phyloP scores from a whole-genome alignment of 2,329 filamentous ascomycete species.

The Alternaria alternata region DNA sequence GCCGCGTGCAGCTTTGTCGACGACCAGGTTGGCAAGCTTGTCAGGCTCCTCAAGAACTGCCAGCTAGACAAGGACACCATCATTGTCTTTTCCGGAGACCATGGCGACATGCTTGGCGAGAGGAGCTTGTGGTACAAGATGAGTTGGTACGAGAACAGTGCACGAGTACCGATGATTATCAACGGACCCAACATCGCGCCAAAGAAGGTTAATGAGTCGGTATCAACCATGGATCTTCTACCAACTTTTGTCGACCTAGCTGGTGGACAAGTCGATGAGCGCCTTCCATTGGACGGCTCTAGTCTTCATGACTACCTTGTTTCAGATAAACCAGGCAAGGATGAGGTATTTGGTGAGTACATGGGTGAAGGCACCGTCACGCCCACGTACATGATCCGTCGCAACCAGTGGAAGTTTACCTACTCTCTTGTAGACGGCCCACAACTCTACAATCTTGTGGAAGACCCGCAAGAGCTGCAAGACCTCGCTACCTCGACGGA shows the following conservation, averaged over 20 bases:
- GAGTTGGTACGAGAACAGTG: slow-evolving; percentile 93
- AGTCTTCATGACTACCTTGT: slow-evolving; percentile 64
- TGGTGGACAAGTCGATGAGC: slow-evolving; percentile 71
- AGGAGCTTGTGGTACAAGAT: slow-evolving; percentile 96
- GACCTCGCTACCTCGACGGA: slow-evolving; percentile 67
- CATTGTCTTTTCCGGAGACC: slow-evolving; percentile 90
- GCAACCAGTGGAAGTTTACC: slow-evolving; percentile 89
- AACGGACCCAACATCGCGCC: slow-evolving; percentile 79
- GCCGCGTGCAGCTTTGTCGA: slow-evolving; percentile 94
- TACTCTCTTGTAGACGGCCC: slow-evolving; percentile 84
- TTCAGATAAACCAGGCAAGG: slow-evolving; percentile 66
- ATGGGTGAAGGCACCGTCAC: slow-evolving; percentile 91
- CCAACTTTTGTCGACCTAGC: slow-evolving; percentile 88
- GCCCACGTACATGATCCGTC: slow-evolving; percentile 92
- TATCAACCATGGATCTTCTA: slow-evolving; percentile 89
- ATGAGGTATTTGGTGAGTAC: slow-evolving; percentile 94
- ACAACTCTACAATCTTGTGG: slow-evolving; percentile 81
- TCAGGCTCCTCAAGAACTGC: slow-evolving; percentile 80
- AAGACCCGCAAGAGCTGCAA: slow-evolving; percentile 78
- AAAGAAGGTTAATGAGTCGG: slow-evolving; percentile 80
- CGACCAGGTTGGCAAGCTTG: slow-evolving; percentile 84
- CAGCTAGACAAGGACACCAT: slow-evolving; percentile 85
- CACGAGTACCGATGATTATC: slow-evolving; percentile 86
- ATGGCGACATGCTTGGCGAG: slow-evolving; percentile 96
- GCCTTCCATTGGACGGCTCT: slow-evolving; percentile 84